Evolutionary conservation across 345 rosid genomes (phyloP).

Genomic region (Pistacia atlantica): DNA sequence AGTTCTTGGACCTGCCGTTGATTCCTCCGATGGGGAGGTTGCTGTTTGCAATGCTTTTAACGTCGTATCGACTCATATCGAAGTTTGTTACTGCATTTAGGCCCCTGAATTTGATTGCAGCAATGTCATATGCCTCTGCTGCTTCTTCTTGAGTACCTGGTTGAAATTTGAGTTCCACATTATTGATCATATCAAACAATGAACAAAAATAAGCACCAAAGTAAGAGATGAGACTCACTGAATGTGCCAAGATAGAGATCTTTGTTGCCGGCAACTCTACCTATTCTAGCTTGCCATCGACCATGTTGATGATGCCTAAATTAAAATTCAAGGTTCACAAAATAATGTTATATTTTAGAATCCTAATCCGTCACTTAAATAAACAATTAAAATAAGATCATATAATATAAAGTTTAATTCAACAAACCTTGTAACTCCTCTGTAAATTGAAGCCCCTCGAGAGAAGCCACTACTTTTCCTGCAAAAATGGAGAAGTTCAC

Average conservation of each 20-base stretch:
- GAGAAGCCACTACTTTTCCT: conserved; percentile 99
- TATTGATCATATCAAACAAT: conserved; percentile 4
- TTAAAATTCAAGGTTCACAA: not conserved
- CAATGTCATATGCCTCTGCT: conserved; percentile 96
- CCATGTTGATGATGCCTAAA: conserved; percentile 97
- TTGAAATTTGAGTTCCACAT: conserved; percentile 6
- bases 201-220: not conserved
- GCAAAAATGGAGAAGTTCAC: not conserved
- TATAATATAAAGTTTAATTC: not conserved
- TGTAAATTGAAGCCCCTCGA: conserved; percentile 92
- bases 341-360: not conserved
- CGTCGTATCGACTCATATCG: conserved; percentile 90
- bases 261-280: conserved; percentile 97
- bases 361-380: not conserved
- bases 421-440: conserved; percentile 90
- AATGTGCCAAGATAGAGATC: conserved; percentile 98
- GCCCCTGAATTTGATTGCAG: conserved; percentile 94
- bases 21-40: conserved; percentile 88
- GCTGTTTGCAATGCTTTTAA: conserved; percentile 79
- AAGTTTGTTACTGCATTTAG: conserved; percentile 90
- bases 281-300: conserved; percentile 97
- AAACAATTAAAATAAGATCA: not conserved
- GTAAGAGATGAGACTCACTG: conserved; percentile 48
- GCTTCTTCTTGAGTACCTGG: conserved; percentile 97
- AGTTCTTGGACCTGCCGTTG: conserved; percentile 42